Evolutionary conservation across 179 eudicot species (phyloP), one percentile per base, ranked within the genome.

Genomic region (Spinacia oleracea): DNA sequence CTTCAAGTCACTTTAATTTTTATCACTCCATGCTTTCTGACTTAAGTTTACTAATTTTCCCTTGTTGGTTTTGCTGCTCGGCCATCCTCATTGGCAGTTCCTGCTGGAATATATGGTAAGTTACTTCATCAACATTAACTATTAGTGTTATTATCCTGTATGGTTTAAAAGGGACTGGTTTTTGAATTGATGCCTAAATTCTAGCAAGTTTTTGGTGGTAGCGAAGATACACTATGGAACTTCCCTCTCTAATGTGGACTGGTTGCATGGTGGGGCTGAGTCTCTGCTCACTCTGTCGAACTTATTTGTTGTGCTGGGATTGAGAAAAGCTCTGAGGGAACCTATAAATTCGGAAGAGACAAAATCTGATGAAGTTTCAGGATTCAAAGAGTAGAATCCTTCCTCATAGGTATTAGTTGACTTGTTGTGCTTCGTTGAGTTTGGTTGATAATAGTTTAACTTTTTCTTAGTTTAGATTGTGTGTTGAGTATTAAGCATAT

Each of bases 21-120:
- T 14, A n/a, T 35, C 77, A 2, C 62, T 31, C 12, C 48, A 20
- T 25, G 74, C 40, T 45, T 67, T 58, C 40, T 45, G n/a, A 11
- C 65, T 63, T 16, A 72, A 58, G 55, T 80, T 25, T 77, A 69
- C 81, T 84, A 63, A 81, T 70, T 69, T 62, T 65, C 78, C 77
- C 72, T 83, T 77, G 79, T 79, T 84, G 42, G 70, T 53, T 83
- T 83, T 81, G 81, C 80, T 81, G 81, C 76, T 34, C 51, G 70
- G 58, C 50, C 75, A 77, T 84, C 46, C 43, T 31, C 72, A 68
- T 59, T 70, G 80, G 88, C 93, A 96, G 99, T 96, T 63, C 99
- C 99, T n/a, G 99, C 99, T 74, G 99, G 99, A 85, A 96, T 96
- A 69, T 96, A 96, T 73, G 99, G 98, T 96, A 91, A 86, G 84